Percentiles rank a stretch among this genome's conserved stretches.
Conservation (phyloP, 306 rosid genomes). For the Cicer chorassanicum region DNA sequence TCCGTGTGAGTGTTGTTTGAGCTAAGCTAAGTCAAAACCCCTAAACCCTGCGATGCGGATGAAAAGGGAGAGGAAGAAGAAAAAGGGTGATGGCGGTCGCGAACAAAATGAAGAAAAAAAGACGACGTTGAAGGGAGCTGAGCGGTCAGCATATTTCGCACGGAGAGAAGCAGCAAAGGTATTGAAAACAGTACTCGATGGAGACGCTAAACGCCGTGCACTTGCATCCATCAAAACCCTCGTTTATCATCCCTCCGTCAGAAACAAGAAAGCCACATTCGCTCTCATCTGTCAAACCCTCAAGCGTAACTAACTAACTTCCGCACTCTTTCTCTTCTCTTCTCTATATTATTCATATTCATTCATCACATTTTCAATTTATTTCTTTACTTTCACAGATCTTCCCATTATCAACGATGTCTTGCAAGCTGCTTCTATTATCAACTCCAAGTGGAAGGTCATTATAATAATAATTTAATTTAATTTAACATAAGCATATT, state of each 20-base stretch:
- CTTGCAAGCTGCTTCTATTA: slow-evolving; percentile 55
- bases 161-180: slow-evolving; percentile 91
- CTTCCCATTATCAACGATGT: slow-evolving; percentile 75
- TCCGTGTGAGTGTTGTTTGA: background rate
- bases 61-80: slow-evolving; percentile 28
- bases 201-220: slow-evolving; percentile 83
- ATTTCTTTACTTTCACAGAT: slow-evolving; percentile 55
- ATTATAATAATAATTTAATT: background rate
- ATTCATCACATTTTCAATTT: background rate
- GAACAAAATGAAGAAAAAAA: slow-evolving; percentile 25
- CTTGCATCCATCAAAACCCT: slow-evolving; percentile 89
- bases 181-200: slow-evolving; percentile 67
- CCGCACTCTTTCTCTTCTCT: background rate
- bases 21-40: slow-evolving; percentile 30
- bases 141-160: slow-evolving; percentile 80
- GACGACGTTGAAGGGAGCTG: slow-evolving; percentile 53
- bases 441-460: slow-evolving; percentile 91
- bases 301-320: slow-evolving; percentile 76
- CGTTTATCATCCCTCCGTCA: slow-evolving; percentile 72
- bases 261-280: slow-evolving; percentile 87
- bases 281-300: slow-evolving; percentile 90
- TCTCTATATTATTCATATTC: background rate
- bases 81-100: background rate
- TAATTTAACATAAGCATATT: background rate
- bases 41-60: slow-evolving; percentile 32